Base-by-base conservation (phyloP, 1,284 basidiomycete species). In the Volvariella volvacea region DNA sequence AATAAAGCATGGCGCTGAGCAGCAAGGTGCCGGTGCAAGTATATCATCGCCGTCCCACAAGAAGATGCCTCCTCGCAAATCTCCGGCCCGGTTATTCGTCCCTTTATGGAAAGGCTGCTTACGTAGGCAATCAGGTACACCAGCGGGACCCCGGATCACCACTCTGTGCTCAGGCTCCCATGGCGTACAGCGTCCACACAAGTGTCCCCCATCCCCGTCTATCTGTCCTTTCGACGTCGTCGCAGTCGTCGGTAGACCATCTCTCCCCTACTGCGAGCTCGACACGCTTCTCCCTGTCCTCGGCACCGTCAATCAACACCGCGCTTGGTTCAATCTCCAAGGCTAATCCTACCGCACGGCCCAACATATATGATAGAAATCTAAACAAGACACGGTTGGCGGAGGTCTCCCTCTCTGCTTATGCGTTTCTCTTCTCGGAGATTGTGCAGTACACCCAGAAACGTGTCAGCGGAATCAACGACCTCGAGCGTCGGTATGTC, bases 361-460 rank as follows among this genome's bases (percentile, higher is more conserved):
- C 83, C 4, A 86, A 75, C 52, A 88, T 95, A 48, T 88, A 93
- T 64, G 92, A 95, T 55, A 73, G 92, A 49, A 82, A 78, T 42
- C 68, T 94, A 50, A 92, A 88, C 71, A 91, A 90, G 68, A 80
- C 88, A 3, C 78, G 86, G 42, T 75, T 79, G 1, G 65, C 81
- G 3, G 91, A 96, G 60, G 89, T 94, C 41, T 86, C 88, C 16
- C 71, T 83, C 2, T 77, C 83, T 2, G 84, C 91, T 1, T 93
- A 90, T 63, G 78, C 86, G 0, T 96, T 95, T 58, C 70, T 96
- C 50, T 92, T 96, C 64, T 88, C 88, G 6, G 92, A 96, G 65
- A 74, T 93, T 16, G 83, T 97, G 1, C 85, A 92, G 59, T 99
- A 99, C 63, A 94, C 91, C 1, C 95, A 99, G 67, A 92, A 88